These are phyloP conservation scores for Paramyrothecium roridum DNA, from an alignment of 2,329 filamentous ascomycete genomes.

Conservation along the genomic window DNA sequence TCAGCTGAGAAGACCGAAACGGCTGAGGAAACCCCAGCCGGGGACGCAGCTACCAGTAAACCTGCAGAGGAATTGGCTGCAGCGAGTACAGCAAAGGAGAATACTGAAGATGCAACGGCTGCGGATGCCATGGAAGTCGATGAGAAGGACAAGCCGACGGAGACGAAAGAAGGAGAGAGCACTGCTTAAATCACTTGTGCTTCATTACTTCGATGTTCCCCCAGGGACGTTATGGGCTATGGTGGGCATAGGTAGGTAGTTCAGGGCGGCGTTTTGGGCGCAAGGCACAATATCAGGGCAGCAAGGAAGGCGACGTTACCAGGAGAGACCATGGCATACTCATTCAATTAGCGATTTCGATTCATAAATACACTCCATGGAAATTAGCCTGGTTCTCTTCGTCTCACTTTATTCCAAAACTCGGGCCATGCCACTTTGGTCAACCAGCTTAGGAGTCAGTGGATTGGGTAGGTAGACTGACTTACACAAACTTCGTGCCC, in stretches of 20 bases:
- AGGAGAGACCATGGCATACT: not conserved
- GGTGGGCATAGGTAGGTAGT: not conserved
- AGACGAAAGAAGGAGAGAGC: constrained; percentile 21
- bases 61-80: constrained; percentile 16
- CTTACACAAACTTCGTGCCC: too few relatives aligned
- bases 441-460: too few relatives aligned
- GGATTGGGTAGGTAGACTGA: too few relatives aligned
- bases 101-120: constrained; percentile 12
- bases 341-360: not conserved
- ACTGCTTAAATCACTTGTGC: not conserved
- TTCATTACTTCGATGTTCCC: too few relatives aligned
- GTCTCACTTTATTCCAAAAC: too few relatives aligned
- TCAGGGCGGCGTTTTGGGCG: not conserved
- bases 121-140: constrained; percentile 32
- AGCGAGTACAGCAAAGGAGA: constrained; percentile 19
- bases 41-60: constrained; percentile 2
- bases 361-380: not conserved
- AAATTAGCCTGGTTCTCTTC: too few relatives aligned
- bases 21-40: constrained; percentile 9
- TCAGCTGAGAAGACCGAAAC: constrained; percentile 10
- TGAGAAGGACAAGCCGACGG: constrained; percentile 20
- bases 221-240: not conserved
- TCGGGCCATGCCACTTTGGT: too few relatives aligned
- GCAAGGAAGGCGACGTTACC: not conserved
- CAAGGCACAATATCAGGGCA: not conserved